A percentile compares a stretch with the other conserved stretches of the same genome.
These are phyloP conservation scores for Aciculoconidium aculeatum DNA, from an alignment of 805 yeast species.

Conservation along the genomic window DNA sequence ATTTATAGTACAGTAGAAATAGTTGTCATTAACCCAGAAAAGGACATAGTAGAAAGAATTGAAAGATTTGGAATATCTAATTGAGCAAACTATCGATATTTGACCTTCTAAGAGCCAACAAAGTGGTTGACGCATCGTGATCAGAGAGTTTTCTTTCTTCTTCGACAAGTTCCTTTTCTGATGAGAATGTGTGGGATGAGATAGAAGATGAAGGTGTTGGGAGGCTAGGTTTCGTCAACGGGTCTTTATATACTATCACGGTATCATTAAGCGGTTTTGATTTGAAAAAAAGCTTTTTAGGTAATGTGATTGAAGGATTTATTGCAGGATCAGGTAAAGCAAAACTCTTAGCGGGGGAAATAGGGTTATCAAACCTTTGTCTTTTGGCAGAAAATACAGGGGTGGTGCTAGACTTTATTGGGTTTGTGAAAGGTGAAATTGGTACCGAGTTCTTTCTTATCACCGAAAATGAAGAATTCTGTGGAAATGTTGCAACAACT, in stretches of 20 bases:
- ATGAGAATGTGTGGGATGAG: too few relatives aligned
- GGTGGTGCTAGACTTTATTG: slow-evolving; percentile 15
- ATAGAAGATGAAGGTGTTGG: slow-evolving; percentile 6
- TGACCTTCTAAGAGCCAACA: slow-evolving; percentile 35
- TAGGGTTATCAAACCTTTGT: slow-evolving; percentile 3
- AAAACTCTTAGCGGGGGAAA: too few relatives aligned
- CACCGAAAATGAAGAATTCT: slow-evolving; percentile 6
- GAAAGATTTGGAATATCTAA: too few relatives aligned
- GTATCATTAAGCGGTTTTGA: slow-evolving; percentile 21
- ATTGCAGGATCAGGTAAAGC: slow-evolving; percentile 37
- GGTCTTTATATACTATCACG: slow-evolving; percentile 12
- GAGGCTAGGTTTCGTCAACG: slow-evolving; percentile 1
- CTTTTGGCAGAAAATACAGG: slow-evolving; percentile 4
- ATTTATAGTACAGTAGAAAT: too few relatives aligned
- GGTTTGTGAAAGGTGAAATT: slow-evolving; percentile 20
- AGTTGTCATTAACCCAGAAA: too few relatives aligned
- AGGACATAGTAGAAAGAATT: too few relatives aligned
- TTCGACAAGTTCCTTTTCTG: slow-evolving; percentile 14
- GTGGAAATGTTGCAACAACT: slow-evolving; percentile 6
- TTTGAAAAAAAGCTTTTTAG: slow-evolving; percentile 27
- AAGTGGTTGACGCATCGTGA: slow-evolving; percentile 33
- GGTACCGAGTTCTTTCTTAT: slow-evolving; percentile 12
- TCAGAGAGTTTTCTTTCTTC: slow-evolving; percentile 13
- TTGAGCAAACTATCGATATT: slow-evolving; percentile 37
- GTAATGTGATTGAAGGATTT: slow-evolving; percentile 15